Evolutionary conservation across 1,284 basidiomycete species (phyloP).

Genomic region (Apiotrichum mycotoxinovorans): DNA sequence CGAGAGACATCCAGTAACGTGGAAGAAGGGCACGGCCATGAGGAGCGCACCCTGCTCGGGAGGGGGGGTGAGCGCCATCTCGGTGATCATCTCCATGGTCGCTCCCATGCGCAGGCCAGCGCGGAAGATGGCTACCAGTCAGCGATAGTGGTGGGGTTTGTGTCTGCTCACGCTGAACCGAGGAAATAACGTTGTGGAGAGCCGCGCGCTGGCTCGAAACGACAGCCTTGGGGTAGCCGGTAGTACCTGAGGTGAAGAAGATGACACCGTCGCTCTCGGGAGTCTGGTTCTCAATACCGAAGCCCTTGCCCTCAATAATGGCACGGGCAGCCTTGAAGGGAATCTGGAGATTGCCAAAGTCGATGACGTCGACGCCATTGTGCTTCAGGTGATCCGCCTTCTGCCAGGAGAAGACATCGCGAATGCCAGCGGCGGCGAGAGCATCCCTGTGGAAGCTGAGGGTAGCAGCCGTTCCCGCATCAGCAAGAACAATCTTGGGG

Average conservation of each 20-base stretch:
- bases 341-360: background rate
- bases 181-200: conserved; percentile 36
- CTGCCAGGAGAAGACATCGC: conserved; percentile 11
- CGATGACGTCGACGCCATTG: conserved; percentile 5
- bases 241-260: conserved; percentile 40
- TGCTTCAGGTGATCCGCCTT: conserved; percentile 8
- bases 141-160: background rate
- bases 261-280: conserved; percentile 40
- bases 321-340: background rate
- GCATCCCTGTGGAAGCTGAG: background rate
- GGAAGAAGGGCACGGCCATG: conserved; percentile 42
- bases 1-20: conserved; percentile 41
- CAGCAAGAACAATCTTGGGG: conserved; percentile 34
- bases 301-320: background rate
- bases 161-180: conserved; percentile 26
- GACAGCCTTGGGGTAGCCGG: conserved; percentile 39
- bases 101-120: conserved; percentile 33
- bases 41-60: conserved; percentile 12
- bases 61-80: conserved; percentile 9
- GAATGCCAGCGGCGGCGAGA: background rate
- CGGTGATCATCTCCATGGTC: conserved; percentile 29
- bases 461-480: conserved; percentile 21
- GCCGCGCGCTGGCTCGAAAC: conserved; percentile 42
- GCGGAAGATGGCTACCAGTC: conserved; percentile 27
- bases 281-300: conserved; percentile 20